Evolutionary conservation across 768 basidiomycete species (phyloP).

Genomic region (Dioszegia crocea): DNA sequence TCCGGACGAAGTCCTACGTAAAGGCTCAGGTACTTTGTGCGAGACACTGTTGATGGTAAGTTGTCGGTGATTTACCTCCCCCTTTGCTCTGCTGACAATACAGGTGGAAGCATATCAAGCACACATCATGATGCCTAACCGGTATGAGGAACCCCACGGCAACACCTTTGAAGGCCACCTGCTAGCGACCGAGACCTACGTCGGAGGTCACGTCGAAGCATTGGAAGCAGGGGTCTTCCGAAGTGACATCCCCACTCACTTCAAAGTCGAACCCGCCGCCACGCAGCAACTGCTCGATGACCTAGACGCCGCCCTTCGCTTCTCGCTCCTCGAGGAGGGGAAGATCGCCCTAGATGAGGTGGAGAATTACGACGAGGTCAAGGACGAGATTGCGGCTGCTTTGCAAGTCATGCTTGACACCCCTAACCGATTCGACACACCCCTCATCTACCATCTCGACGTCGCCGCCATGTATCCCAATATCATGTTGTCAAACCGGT

Average conservation of each 20-base stretch:
- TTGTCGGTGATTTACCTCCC: not conserved
- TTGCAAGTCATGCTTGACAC: constrained; percentile 88
- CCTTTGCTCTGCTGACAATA: not conserved
- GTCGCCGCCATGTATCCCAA: constrained; percentile 99
- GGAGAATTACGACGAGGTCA: constrained; percentile 94
- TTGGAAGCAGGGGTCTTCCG: constrained; percentile 97
- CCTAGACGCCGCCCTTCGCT: constrained; percentile 83
- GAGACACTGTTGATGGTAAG: constrained; percentile 95
- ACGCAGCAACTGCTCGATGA: constrained; percentile 89
- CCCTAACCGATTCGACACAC: constrained; percentile 80
- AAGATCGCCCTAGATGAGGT: constrained; percentile 72
- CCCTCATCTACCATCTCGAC: constrained; percentile 96
- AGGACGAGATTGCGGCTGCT: constrained; percentile 66
- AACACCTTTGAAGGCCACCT: constrained; percentile 94
- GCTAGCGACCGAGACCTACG: constrained; percentile 95
- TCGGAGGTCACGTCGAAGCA: constrained; percentile 98
- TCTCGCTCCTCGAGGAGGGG: constrained; percentile 78
- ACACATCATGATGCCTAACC: constrained; percentile 93
- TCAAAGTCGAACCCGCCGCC: constrained; percentile 86
- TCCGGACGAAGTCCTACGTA: constrained; percentile 92
- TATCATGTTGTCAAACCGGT: constrained; percentile 99
- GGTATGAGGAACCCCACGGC: constrained; percentile 86
- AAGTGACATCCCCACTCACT: constrained; percentile 89
- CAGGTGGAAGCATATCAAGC: constrained; percentile 94
- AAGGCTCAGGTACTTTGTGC: constrained; percentile 93